A percentile compares a stretch with the other conserved stretches of the same genome.
phyloP scores from a whole-genome alignment of 768 basidiomycete genomes.

The Kondoa malvinella region DNA sequence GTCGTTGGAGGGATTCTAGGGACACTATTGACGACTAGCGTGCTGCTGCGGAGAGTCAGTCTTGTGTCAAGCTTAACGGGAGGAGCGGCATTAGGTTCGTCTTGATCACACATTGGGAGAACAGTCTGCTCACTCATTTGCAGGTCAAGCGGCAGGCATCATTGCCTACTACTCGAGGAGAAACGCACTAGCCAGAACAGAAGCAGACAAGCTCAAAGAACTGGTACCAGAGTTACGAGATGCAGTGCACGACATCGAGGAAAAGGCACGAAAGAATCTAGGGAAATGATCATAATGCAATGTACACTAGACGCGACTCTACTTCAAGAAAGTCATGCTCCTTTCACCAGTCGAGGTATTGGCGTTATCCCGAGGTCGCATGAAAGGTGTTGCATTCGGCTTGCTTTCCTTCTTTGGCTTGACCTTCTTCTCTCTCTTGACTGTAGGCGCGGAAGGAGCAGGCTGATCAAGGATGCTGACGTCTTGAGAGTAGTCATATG shows the following conservation, averaged over 20 bases:
- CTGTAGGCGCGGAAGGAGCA: not conserved
- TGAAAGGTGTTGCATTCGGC: not conserved
- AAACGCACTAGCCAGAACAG: not conserved
- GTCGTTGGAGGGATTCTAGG: not conserved
- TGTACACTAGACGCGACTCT: not conserved
- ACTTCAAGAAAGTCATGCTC: not conserved
- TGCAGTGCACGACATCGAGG: not conserved
- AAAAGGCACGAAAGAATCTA: not conserved
- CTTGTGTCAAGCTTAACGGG: not conserved
- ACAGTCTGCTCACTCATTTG: too few relatives aligned
- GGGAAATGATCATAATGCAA: not conserved
- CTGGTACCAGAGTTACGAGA: not conserved
- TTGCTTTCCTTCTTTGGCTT: not conserved
- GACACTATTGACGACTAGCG: not conserved
- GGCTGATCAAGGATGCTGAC: not conserved
- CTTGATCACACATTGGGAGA: too few relatives aligned
- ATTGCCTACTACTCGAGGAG: not conserved
- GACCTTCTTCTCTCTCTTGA: not conserved
- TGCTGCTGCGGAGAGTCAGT: not conserved
- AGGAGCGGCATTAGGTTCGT: not conserved
- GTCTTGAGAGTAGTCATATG: not conserved
- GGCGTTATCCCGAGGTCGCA: not conserved
- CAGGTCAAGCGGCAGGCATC: not conserved
- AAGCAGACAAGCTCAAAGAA: not conserved
- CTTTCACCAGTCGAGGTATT: not conserved